Evolutionary conservation across 768 basidiomycete species (phyloP).

Genomic region (Podaxis mareebaensis): DNA sequence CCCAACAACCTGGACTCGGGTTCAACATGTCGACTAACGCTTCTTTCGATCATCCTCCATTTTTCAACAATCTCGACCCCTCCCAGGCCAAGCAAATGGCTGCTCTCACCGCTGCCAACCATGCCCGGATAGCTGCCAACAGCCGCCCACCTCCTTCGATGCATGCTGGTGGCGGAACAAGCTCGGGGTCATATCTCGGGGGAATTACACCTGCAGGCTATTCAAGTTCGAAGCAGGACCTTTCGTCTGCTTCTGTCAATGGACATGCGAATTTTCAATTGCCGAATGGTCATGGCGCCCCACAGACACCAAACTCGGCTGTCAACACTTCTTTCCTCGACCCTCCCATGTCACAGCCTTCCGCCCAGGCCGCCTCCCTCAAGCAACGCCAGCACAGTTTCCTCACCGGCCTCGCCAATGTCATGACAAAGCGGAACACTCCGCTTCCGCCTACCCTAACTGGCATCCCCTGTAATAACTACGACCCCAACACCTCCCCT

Average conservation of each 20-base stretch:
- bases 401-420: conserved; percentile 55
- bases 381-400: conserved; percentile 64
- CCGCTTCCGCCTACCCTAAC: conserved; percentile 79
- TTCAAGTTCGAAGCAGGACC: conserved; percentile 45
- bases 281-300: conserved; percentile 38
- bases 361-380: conserved; percentile 32
- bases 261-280: conserved; percentile 48
- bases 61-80: conserved; percentile 61
- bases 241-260: conserved; percentile 35
- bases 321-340: conserved; percentile 45
- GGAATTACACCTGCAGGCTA: conserved; percentile 50
- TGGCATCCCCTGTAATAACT: conserved; percentile 55
- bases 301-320: conserved; percentile 36
- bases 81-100: conserved; percentile 79
- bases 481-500: conserved; percentile 60
- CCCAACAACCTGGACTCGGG: conserved; percentile 31
- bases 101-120: conserved; percentile 64
- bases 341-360: conserved; percentile 38
- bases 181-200: conserved; percentile 69
- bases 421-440: conserved; percentile 56
- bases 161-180: conserved; percentile 53
- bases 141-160: conserved; percentile 36
- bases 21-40: conserved; percentile 32
- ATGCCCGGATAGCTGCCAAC: conserved; percentile 59
- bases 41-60: conserved; percentile 36